Evolutionary conservation across 352 stramenopile species (phyloP), one percentile per base, ranked within the genome.

Genomic region (Peronospora belbahrii): DNA sequence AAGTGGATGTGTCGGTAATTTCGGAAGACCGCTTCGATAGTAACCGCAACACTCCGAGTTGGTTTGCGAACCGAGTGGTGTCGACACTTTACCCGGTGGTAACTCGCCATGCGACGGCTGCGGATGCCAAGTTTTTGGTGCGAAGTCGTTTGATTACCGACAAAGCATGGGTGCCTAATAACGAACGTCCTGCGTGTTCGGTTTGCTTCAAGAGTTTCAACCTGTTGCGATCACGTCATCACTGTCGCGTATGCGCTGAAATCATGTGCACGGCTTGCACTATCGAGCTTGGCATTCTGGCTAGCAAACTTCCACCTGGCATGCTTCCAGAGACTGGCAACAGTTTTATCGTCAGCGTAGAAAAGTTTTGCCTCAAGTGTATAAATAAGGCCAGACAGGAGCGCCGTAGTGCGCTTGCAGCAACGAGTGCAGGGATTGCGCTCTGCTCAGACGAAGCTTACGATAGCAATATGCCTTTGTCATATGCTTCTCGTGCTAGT

Each of bases 291-390:
- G 64, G 64, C 0, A 47, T 90, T 23, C 64, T 71, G 19, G 70
- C 72, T 22, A 77, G 60, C 42, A 72, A 70, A 19, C 52, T 88
- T n/a, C 77, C 77, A 1, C 42, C 50, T 0, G 58, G 53, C 0
- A 65, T 86, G 65, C 65, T 76, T 3, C 74, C 76, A 6, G 74
- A 87, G 19, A 65, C 67, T 3, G 71, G 67, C 14, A 66, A 46
- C 46, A 70, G 57, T 32, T 56, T 65, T 38, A 73, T 85, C 36
- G 75, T 80, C 17, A 81, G 68, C 41, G 50, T 75, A n/a, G 77
- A 90, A 48, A 90, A 88, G 43, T 90, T 90, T 28, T 90, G 78
- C 41, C 64, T 86, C 51, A 77, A 81, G 59, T 90, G 78, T 57
- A 71, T 90, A 40, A 80, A 86, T 43, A 74, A 84, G 47, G 64